Base-by-base conservation (phyloP, 495 filamentous ascomycete species). In the Paragyromitra xinjiangensis region DNA sequence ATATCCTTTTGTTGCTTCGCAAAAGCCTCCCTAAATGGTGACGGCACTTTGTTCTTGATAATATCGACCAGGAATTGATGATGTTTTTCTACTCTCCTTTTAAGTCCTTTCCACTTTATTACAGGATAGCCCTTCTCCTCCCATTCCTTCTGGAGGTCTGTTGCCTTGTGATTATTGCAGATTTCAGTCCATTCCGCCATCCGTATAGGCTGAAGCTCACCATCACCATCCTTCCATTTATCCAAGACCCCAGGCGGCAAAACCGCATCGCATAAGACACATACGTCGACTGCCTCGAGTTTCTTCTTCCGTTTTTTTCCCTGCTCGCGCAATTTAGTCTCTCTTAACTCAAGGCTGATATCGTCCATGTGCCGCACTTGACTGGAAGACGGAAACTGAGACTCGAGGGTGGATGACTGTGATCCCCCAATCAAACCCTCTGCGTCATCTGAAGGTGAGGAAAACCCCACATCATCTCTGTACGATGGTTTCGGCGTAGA, bases 31-130 rank as follows among this genome's bases (percentile, higher is more conserved):
- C 89, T 85, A 78, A 91, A 96, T 73, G 90, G 86, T 3, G 90
- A 94, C 14, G 80, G 63, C 26, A 81, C 82, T 16, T 83, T 86
- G 0, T 89, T 87, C 58, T 88, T 84, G 16, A 97, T 82, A 19
- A 97, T 83, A 26, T 82, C 83, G 42, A 87, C 85, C 1, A 98
- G 80, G 34, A 86, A 85, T 0, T 80, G 59, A 55, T 89, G 86
- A 77, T 92, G 87, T n/a, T 81, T 75, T 22, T 84, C 79, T 11
- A 96, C 87, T 26, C 94, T 88, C n/a, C 81, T 73, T n/a, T 89
- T 86, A 40, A 98, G 87, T 2, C 73, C 79, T 0, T 84, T 81
- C 95, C 95, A 98, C 73, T 94, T 83, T 77, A 98, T 94, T 0
- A 85, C 82, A 1, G 95, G 95, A 83, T 96, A 98, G 1, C 89